Evolutionary conservation across 176 grass and related monocot species (phyloP).

Genomic region (Metroxylon sagu): DNA sequence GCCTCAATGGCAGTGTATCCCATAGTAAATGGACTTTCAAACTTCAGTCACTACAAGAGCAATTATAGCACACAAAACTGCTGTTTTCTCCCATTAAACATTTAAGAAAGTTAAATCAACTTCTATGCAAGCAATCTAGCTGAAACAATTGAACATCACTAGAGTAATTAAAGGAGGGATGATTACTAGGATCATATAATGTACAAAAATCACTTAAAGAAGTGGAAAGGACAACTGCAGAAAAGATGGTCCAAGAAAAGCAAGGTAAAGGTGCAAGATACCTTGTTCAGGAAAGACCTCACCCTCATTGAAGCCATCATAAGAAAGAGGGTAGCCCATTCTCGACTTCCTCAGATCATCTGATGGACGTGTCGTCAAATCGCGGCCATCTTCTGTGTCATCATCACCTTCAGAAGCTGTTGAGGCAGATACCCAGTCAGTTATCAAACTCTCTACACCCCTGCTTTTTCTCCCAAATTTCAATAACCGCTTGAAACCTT

Average conservation of each 20-base stretch:
- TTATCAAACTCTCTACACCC: slow-evolving; percentile 9
- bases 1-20: too few relatives aligned
- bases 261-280: slow-evolving; percentile 11
- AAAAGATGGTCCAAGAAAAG: slow-evolving; percentile 16
- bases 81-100: too few relatives aligned
- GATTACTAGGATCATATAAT: too few relatives aligned
- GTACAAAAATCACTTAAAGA: too few relatives aligned
- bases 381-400: slow-evolving; percentile 1
- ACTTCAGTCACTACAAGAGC: too few relatives aligned
- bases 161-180: too few relatives aligned
- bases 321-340: neutral
- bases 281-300: slow-evolving; percentile 25
- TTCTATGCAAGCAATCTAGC: too few relatives aligned
- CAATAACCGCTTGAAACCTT: slow-evolving; percentile 50
- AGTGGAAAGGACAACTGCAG: neutral
- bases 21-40: too few relatives aligned
- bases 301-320: slow-evolving; percentile 12
- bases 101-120: too few relatives aligned
- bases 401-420: slow-evolving; percentile 15
- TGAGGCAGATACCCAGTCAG: slow-evolving; percentile 17
- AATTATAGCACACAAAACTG: too few relatives aligned
- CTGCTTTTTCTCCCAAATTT: slow-evolving; percentile 59
- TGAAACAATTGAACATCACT: too few relatives aligned
- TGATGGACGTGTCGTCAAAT: neutral
- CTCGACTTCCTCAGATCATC: slow-evolving; percentile 18